Conservation (phyloP, 371 early-diverging fungal species). For the Syncephalastrum monosporum region DNA sequence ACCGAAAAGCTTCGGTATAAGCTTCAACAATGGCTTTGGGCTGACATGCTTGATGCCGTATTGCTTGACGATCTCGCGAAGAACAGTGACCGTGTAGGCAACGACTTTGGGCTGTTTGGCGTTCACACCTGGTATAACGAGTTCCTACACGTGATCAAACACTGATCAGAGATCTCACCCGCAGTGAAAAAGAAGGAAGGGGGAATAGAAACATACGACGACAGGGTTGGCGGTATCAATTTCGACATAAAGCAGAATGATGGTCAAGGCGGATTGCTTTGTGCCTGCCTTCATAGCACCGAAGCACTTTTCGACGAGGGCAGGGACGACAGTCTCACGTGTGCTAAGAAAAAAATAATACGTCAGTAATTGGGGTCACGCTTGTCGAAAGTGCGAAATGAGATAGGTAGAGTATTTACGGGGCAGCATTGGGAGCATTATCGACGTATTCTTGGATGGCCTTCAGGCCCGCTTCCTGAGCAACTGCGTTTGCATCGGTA, state of each 20-base stretch:
- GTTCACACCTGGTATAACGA: conserved; percentile 71
- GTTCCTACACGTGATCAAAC: conserved; percentile 52
- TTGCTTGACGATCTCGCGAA: conserved; percentile 73
- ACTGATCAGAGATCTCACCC: too few species aligned
- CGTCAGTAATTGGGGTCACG: neutral
- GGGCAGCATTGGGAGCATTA: conserved; percentile 77
- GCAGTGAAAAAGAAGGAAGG: neutral
- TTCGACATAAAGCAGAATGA: conserved; percentile 85
- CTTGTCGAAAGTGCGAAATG: neutral
- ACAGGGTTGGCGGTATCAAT: conserved; percentile 83
- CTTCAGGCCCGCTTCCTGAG: conserved; percentile 86
- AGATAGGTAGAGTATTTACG: conserved; percentile 36
- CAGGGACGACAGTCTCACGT: conserved; percentile 72
- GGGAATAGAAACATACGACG: conserved; percentile 51
- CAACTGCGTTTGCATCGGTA: conserved; percentile 87
- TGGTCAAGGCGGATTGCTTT: conserved; percentile 73
- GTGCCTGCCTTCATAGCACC: conserved; percentile 82
- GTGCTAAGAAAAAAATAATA: conserved; percentile 41
- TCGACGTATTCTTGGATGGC: conserved; percentile 77
- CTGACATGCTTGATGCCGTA: conserved; percentile 81
- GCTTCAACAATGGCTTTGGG: conserved; percentile 83
- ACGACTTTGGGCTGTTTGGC: conserved; percentile 94
- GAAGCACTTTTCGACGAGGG: conserved; percentile 87
- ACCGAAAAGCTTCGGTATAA: conserved; percentile 84
- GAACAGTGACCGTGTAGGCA: conserved; percentile 66